Evolutionary conservation across 768 basidiomycete species (phyloP), one percentile per base, ranked within the genome.

Genomic region (Kwoniella mangroviensis): DNA sequence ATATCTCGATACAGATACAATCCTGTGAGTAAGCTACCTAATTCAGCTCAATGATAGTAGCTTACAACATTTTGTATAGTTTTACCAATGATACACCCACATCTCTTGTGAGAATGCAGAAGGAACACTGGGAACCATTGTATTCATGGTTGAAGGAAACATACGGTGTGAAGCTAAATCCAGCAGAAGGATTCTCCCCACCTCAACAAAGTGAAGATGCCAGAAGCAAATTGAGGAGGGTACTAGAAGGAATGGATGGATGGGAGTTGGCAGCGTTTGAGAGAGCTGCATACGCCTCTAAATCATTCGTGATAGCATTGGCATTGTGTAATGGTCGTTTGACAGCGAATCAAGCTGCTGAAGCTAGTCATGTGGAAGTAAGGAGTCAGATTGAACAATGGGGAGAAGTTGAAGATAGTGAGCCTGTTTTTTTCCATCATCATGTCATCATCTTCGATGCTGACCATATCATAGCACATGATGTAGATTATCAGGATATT

Each of bases 401-500:
- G 97, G 97, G 97, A n/a, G 96, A 98, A 84, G 97, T 99, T 0
- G 97, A 98, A 85, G 97, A 98, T 82, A 93, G 96, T 98, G 78
- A 86, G 97, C 83, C 9, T n/a, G 54, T 41, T 4, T 54, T 56
- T 17, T 54, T 56, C 10, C 24, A n/a, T 41, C 15, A 21, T 21
- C 5, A 55, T 34, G 21, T 3, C 17, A 19, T 56, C 41, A 15
- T 7, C 34, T 7, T 2, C 49, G 15, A 60, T 59, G 34, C 24
- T 40, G 58, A 54, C 56, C 43, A 52, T 22, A 4, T 56, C 1
- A 2, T 83, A 99, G 96, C 97, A 15, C 97, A 98, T 79, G 97
- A 99, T 83, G 95, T 99, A 54, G 97, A 99, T 84, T 91, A 92
- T 82, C 92, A 97, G 71, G 97, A 98, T 82, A 87, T 98, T 61